phyloP scores from a whole-genome alignment of 1,284 basidiomycete genomes.

The Cutaneotrichosporon spelunceum region DNA sequence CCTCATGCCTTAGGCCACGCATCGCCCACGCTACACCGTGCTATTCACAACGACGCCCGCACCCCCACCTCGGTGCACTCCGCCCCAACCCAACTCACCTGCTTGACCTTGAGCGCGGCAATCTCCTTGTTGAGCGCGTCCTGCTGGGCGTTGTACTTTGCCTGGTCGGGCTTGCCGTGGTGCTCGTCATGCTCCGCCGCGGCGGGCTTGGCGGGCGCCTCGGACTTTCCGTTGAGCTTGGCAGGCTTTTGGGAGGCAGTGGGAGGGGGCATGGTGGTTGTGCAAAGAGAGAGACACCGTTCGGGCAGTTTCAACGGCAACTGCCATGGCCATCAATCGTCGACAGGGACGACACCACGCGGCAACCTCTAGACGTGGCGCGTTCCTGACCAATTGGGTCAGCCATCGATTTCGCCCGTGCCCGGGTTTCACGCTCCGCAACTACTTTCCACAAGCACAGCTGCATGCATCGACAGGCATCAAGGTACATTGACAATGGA shows the following conservation, averaged over 20 bases:
- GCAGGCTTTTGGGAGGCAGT: conserved; percentile 46
- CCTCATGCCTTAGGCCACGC: too few relatives aligned
- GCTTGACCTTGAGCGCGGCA: conserved; percentile 69
- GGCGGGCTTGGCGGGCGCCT: conserved; percentile 5
- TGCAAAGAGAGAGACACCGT: too few relatives aligned
- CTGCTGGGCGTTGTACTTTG: conserved; percentile 75
- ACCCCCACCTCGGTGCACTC: neutral
- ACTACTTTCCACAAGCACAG: neutral
- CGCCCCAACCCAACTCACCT: conserved; percentile 58
- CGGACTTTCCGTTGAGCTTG: conserved; percentile 29
- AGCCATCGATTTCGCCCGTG: too few relatives aligned
- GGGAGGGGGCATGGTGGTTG: conserved; percentile 45
- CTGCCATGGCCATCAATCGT: neutral
- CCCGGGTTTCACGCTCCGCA: neutral
- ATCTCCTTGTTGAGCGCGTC: conserved; percentile 76
- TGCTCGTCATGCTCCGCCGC: conserved; percentile 50
- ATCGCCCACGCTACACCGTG: neutral
- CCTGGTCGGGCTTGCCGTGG: conserved; percentile 72
- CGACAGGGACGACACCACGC: neutral
- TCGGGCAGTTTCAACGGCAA: too few relatives aligned
- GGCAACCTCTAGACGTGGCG: neutral
- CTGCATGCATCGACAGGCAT: neutral
- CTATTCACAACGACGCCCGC: too few relatives aligned
- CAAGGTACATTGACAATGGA: neutral
- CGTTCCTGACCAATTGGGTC: too few relatives aligned